Percentiles rank a stretch among this genome's conserved stretches.
Evolutionary conservation across 176 grass and related monocot genomes (phyloP).

Genomic region (Otatea glauca): DNA sequence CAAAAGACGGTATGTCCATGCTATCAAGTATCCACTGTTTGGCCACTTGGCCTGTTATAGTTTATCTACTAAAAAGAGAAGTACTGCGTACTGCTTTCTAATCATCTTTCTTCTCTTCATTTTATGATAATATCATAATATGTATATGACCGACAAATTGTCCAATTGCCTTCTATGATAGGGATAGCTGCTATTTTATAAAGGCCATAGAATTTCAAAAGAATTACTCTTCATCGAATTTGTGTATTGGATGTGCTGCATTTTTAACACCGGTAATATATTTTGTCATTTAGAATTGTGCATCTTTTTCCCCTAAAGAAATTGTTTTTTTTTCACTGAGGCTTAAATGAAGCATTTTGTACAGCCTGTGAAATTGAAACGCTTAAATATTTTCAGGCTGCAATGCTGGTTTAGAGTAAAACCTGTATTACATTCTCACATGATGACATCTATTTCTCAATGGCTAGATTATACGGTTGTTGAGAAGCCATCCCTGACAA

Average conservation of each 20-base stretch:
- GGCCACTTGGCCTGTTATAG: too few relatives aligned
- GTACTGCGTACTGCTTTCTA: too few relatives aligned
- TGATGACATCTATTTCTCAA: conserved; percentile 30
- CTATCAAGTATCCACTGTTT: neutral
- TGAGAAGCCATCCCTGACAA: conserved; percentile 68
- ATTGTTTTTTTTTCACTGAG: neutral
- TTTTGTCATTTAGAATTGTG: too few relatives aligned
- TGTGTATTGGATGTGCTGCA: too few relatives aligned
- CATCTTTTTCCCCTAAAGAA: neutral
- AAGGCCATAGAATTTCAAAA: neutral
- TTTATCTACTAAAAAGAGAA: too few relatives aligned
- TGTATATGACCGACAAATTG: too few relatives aligned
- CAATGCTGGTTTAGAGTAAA: neutral
- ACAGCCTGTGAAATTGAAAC: neutral
- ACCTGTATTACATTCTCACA: neutral
- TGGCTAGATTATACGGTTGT: conserved; percentile 86
- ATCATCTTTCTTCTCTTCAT: too few relatives aligned
- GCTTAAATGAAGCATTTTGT: neutral
- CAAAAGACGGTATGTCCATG: conserved; percentile 74
- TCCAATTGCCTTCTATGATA: too few relatives aligned
- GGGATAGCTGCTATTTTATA: too few relatives aligned
- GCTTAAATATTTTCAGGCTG: neutral
- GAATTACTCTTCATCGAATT: too few relatives aligned
- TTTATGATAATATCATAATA: too few relatives aligned
- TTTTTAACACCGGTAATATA: too few relatives aligned